Conservation (phyloP, 129 eudicot genomes). For the Tanacetum coccineum region DNA sequence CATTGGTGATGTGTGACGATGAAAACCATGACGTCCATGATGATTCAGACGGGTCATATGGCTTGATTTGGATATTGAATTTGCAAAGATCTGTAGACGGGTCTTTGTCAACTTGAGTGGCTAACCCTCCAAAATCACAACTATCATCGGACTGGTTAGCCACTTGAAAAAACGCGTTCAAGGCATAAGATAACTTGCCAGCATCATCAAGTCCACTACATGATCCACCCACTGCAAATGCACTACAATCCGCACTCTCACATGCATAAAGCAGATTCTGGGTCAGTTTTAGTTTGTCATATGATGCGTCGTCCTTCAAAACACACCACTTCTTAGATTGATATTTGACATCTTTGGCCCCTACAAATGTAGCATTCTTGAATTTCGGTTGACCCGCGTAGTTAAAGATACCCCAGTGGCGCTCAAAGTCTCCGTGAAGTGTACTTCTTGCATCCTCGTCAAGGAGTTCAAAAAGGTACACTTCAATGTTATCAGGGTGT, state of each 20-base stretch:
- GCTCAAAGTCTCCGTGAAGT: constrained; percentile 51
- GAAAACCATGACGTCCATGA: constrained; percentile 5
- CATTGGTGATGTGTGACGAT: constrained; percentile 1
- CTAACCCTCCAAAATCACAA: constrained; percentile 54
- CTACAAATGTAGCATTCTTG: constrained; percentile 34
- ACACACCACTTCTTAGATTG: constrained; percentile 54
- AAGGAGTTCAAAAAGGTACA: constrained; percentile 47
- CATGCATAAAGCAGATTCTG: constrained; percentile 37
- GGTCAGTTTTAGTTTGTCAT: constrained; percentile 12
- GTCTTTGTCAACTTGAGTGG: constrained; percentile 27
- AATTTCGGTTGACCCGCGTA: constrained; percentile 66
- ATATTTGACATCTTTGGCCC: constrained; percentile 45
- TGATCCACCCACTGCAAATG: constrained; percentile 28
- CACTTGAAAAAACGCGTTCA: constrained; percentile 50
- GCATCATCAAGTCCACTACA: constrained; percentile 27
- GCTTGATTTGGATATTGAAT: constrained; percentile 31
- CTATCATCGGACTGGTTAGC: constrained; percentile 39
- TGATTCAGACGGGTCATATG: constrained; percentile 8
- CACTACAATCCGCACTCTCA: constrained; percentile 45
- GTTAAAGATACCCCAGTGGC: constrained; percentile 64
- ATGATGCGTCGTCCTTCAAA: constrained; percentile 19
- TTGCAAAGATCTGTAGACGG: constrained; percentile 35
- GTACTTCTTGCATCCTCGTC: constrained; percentile 58
- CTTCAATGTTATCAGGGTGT: constrained; percentile 34
- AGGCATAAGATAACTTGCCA: constrained; percentile 48